Percentiles rank a stretch among this genome's conserved stretches.
Conservation (phyloP, 768 basidiomycete species). For the Hirschioporus abietinus region DNA sequence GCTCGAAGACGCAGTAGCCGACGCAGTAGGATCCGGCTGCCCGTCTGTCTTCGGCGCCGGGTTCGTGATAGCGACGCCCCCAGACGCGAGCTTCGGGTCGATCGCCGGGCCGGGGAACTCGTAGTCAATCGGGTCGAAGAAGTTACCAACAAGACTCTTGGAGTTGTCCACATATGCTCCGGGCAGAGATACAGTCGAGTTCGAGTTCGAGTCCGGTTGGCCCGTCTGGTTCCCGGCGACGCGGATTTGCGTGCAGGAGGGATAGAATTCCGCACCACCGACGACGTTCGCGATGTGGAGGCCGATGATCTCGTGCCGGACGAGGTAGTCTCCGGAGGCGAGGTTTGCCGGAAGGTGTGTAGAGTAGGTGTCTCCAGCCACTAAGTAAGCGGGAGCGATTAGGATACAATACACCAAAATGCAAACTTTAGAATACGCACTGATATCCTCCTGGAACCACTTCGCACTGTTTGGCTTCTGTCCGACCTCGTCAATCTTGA, state of each 20-base stretch:
- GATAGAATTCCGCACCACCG: conserved; percentile 79
- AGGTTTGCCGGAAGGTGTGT: conserved; percentile 32
- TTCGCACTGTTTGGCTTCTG: conserved; percentile 28
- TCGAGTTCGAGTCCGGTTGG: conserved; percentile 29
- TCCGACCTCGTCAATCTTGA: conserved; percentile 62
- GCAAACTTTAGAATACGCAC: conserved; percentile 29
- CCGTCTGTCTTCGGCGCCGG: neutral
- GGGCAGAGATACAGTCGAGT: conserved; percentile 59
- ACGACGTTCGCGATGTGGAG: conserved; percentile 54
- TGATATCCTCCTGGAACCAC: conserved; percentile 53
- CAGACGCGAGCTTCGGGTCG: conserved; percentile 31
- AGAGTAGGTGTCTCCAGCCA: conserved; percentile 27
- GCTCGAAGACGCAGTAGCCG: neutral
- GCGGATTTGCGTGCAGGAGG: conserved; percentile 52
- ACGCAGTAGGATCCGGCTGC: neutral
- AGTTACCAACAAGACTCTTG: conserved; percentile 1
- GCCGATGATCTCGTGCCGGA: conserved; percentile 78
- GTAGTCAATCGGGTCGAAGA: conserved; percentile 32
- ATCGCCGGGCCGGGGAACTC: conserved; percentile 49
- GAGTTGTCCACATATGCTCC: conserved; percentile 60
- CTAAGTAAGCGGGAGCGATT: conserved; percentile 18
- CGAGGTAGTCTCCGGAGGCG: conserved; percentile 63
- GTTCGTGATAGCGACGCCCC: conserved; percentile 1
- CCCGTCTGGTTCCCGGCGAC: conserved; percentile 52
- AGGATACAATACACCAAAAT: neutral